phyloP scores from a whole-genome alignment of 306 rosid species.

The Rubus parviflorus region DNA sequence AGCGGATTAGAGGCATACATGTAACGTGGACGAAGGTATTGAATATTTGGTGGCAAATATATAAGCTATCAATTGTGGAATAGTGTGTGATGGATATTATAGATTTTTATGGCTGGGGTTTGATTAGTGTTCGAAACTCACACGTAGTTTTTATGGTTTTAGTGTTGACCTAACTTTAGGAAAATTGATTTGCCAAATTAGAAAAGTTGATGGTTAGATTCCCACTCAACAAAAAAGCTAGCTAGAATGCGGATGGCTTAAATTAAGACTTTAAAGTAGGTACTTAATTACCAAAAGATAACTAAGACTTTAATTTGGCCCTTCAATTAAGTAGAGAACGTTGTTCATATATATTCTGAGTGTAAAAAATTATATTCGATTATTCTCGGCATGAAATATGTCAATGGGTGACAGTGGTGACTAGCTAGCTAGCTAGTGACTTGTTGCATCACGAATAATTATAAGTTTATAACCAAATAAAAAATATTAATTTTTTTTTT shows the following conservation, averaged over 20 bases:
- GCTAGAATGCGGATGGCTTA: not conserved
- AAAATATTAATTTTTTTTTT: too few relatives aligned
- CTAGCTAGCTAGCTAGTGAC: too few relatives aligned
- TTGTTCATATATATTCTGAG: too few relatives aligned
- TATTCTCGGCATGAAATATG: too few relatives aligned
- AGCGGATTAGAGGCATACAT: not conserved
- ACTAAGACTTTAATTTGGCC: not conserved
- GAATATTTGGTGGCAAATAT: not conserved
- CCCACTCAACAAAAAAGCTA: not conserved
- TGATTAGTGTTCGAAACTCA: not conserved
- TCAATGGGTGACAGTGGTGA: too few relatives aligned
- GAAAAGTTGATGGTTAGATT: not conserved
- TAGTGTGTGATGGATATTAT: conserved; percentile 17
- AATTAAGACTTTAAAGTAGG: not conserved
- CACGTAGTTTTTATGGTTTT: not conserved
- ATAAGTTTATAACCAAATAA: too few relatives aligned
- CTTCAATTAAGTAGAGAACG: too few relatives aligned
- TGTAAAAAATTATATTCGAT: too few relatives aligned
- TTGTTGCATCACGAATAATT: too few relatives aligned
- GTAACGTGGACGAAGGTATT: not conserved
- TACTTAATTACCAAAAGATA: not conserved
- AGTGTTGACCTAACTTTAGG: not conserved
- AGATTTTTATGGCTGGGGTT: conserved; percentile 10
- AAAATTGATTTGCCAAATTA: not conserved
- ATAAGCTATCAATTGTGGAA: not conserved